Evolutionary conservation across 106 monocot genomes (phyloP).

Genomic region (Triglochin maritima): DNA sequence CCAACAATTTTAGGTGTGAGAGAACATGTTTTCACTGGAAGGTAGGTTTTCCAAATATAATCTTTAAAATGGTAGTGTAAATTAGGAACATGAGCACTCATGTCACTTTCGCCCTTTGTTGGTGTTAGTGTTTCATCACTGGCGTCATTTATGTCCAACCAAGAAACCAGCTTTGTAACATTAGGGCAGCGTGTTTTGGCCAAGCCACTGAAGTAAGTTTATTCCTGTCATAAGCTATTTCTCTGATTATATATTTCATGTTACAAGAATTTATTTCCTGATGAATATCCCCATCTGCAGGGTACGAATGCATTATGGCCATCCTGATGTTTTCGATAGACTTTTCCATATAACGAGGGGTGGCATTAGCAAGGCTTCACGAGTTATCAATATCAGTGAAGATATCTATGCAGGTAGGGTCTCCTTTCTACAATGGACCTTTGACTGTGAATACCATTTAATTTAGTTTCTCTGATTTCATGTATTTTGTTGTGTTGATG

Average conservation of each 20-base stretch:
- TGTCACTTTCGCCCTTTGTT: no score
- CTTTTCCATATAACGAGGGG: conserved; percentile 87
- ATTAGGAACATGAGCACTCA: not conserved
- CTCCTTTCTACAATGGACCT: not conserved
- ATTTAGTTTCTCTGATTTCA: not conserved
- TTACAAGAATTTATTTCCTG: not conserved
- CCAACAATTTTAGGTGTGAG: conserved; percentile 76
- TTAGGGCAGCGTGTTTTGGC: conserved; percentile 82
- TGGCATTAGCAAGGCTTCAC: conserved; percentile 88
- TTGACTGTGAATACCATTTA: not conserved
- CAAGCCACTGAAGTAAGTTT: conserved; percentile 70
- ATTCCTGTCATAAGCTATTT: not conserved
- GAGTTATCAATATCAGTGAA: conserved; percentile 89
- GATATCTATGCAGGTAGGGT: conserved; percentile 74
- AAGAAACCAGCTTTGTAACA: conserved; percentile 97
- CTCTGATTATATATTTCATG: not conserved
- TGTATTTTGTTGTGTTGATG: not conserved
- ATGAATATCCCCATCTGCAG: conserved; percentile 11
- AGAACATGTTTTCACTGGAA: conserved; percentile 89
- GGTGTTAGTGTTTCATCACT: conserved; percentile 71
- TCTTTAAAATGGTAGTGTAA: no score
- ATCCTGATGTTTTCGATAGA: conserved; percentile 95
- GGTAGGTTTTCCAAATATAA: conserved; percentile 24
- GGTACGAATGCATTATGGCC: conserved; percentile 90
- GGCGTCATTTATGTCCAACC: conserved; percentile 86